phyloP scores from a whole-genome alignment of 2,329 filamentous ascomycete species.

The Trematosphaeria pertusa region DNA sequence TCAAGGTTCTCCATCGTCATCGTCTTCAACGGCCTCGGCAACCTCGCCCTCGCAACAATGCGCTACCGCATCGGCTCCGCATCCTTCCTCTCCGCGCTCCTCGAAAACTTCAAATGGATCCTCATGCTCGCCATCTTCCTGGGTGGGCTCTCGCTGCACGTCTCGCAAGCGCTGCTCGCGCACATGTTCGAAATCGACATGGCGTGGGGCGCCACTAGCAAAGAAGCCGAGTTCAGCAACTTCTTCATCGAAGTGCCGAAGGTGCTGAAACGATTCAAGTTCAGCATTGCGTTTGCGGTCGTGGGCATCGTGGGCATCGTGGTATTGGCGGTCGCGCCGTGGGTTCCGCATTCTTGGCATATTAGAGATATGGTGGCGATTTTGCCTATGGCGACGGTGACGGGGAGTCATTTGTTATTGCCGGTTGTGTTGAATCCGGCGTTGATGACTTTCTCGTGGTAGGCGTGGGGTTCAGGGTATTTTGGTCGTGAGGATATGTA shows the following conservation, averaged over 20 bases:
- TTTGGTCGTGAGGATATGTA: too few species aligned
- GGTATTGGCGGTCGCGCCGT: constrained; percentile 67
- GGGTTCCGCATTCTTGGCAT: constrained; percentile 66
- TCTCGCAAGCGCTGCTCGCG: constrained; percentile 77
- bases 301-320: constrained; percentile 68
- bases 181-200: constrained; percentile 89
- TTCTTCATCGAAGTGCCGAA: constrained; percentile 86
- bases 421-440: constrained; percentile 76
- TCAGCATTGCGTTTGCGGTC: constrained; percentile 69
- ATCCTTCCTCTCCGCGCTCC: constrained; percentile 57
- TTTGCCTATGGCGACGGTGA: constrained; percentile 76
- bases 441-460: constrained; percentile 79
- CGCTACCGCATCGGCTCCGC: constrained; percentile 66
- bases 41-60: constrained; percentile 65
- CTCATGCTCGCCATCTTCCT: constrained; percentile 77
- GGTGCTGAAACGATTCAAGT: constrained; percentile 79
- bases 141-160: constrained; percentile 78
- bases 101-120: constrained; percentile 68
- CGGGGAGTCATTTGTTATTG: constrained; percentile 70
- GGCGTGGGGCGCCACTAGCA: constrained; percentile 82
- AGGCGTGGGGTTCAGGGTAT: constrained; percentile 30
- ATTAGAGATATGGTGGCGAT: constrained; percentile 68
- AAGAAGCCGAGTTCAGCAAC: constrained; percentile 81
- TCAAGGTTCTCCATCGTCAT: constrained; percentile 66
- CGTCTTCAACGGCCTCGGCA: constrained; percentile 68